Evolutionary conservation across 148 eudicot species (phyloP), one percentile per base, ranked within the genome.

Genomic region (Chenopodium album): DNA sequence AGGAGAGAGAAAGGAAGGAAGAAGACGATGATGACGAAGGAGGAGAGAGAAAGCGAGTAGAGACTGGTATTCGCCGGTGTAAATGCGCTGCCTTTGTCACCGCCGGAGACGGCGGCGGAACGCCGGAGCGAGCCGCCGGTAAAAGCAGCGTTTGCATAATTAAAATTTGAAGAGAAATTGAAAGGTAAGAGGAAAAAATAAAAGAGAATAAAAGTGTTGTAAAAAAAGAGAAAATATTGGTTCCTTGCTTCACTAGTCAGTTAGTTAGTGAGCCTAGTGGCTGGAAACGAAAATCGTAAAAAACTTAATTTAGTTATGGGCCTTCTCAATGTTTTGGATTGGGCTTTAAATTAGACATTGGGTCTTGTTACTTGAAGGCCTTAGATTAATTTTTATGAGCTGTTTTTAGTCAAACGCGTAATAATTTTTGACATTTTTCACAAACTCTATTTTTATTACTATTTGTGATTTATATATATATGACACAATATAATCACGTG

Each of bases 131-230:
- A 72, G 85, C 66, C 67, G 90, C 92, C 91, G 97, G 98, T 74
- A 86, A 79, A 44, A 94, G 90, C 71, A 92, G 84, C 81, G 90
- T 87, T 84, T 91, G 98, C 98, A 94, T 94, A 74, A 26, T 76
- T 13, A 75, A 9, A 29, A 28, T 22, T 56, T 17, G 44, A 10
- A 47, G 9, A 37, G 73, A 62, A 77, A 71, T 12, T 73, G 60
- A 64, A 63, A 70, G 44, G 47, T 16, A 50, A 78, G 79, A 12
- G 17, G 10, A 56, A 76, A 54, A 74, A 71, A 2, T 14, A 5
- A 20, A 7, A 59, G 54, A 50, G 12, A 50, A 9, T 9, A 50
- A 50, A 50, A 50, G 54, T 10, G 3, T 50, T 50, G 12, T 12
- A 2, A 12, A 50, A 66, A 26, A 1, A 11, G 75, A 72, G 75